phyloP scores from a whole-genome alignment of 371 early-diverging fungal genomes.

The Rhizomucor miehei region DNA sequence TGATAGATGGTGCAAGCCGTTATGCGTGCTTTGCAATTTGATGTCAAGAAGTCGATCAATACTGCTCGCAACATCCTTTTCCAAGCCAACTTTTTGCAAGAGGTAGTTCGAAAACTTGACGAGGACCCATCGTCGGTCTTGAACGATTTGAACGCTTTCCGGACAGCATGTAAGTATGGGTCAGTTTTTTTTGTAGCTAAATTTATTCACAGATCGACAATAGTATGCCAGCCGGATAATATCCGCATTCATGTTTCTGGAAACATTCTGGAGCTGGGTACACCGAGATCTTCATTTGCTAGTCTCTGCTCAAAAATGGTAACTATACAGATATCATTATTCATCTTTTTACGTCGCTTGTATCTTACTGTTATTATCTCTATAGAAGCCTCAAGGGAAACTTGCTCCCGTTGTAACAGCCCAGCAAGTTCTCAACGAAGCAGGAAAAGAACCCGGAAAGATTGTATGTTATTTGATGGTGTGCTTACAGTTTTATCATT shows the following conservation, averaged over 20 bases:
- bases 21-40: constrained; percentile 46
- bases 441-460: constrained; percentile 53
- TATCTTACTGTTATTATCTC: neutral
- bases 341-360: neutral
- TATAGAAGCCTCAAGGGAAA: constrained; percentile 4
- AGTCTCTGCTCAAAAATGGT: constrained; percentile 26
- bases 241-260: constrained; percentile 62
- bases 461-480: constrained; percentile 20
- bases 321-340: neutral
- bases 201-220: neutral
- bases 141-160: constrained; percentile 48
- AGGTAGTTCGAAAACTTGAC: constrained; percentile 50
- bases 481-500: neutral
- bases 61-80: constrained; percentile 48
- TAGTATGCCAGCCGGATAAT: constrained; percentile 57
- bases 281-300: constrained; percentile 47
- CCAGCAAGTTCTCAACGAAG: constrained; percentile 47
- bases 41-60: constrained; percentile 50
- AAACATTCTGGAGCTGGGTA: constrained; percentile 48
- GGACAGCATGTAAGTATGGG: constrained; percentile 47
- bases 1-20: constrained; percentile 54
- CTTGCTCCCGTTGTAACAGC: constrained; percentile 47
- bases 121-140: constrained; percentile 46
- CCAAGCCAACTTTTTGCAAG: constrained; percentile 54
- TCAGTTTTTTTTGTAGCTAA: too few relatives aligned